phyloP scores from a whole-genome alignment of 2,329 filamentous ascomycete genomes.

The Gremmenia infestans region DNA sequence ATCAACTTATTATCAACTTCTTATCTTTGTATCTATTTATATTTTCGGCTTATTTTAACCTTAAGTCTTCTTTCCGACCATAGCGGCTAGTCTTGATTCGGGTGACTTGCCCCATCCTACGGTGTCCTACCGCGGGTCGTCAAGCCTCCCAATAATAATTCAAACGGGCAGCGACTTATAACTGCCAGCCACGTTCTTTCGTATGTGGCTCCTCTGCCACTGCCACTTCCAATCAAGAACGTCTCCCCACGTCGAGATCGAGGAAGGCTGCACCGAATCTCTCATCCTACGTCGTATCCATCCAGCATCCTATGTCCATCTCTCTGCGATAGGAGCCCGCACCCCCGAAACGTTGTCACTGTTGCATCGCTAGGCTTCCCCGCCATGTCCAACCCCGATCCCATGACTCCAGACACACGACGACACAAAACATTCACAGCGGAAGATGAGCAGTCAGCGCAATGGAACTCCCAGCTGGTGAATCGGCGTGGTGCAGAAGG shows the following conservation, averaged over 20 bases:
- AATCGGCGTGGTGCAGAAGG: slow-evolving; percentile 13
- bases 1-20: neutral
- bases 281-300: neutral
- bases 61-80: neutral
- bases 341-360: neutral
- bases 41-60: neutral
- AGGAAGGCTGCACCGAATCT: slow-evolving; percentile 10
- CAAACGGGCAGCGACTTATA: neutral
- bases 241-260: slow-evolving; percentile 12
- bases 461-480: slow-evolving; percentile 5
- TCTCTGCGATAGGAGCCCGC: slow-evolving; percentile 3
- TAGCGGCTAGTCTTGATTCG: neutral
- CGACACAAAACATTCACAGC: slow-evolving; percentile 7
- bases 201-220: slow-evolving; percentile 7
- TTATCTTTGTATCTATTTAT: neutral
- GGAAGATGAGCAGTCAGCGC: slow-evolving; percentile 4
- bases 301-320: neutral
- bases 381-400: slow-evolving; percentile 23
- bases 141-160: too few relatives aligned
- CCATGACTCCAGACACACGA: slow-evolving; percentile 16
- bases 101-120: neutral
- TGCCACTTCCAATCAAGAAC: slow-evolving; percentile 11
- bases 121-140: too few relatives aligned
- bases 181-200: neutral
- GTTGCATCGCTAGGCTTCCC: slow-evolving; percentile 5